Base-by-base conservation (phyloP, 331 rosid species). In the Quercus tomentella region DNA sequence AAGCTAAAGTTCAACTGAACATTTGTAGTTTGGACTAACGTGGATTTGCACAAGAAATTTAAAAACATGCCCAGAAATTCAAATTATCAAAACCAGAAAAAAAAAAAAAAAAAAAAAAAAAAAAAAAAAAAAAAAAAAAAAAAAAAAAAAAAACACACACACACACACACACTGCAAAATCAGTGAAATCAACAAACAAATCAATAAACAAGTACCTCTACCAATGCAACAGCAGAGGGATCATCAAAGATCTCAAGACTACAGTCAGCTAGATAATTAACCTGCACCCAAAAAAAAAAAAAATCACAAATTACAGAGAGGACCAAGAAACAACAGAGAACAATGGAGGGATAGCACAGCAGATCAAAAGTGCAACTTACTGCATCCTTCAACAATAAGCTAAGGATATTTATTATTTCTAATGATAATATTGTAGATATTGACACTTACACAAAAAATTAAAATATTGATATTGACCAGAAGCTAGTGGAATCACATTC, bases 211-310 rank as follows among this genome's bases (percentile, higher is more conserved):
- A 58, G 52, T 79, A 96, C 99, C 99, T 93, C 93, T 75, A 88
- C 20, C 73, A 91, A 76, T 67, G 97, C 97, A 83, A 78, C 76
- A 66, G 89, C 85, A 72, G 93, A 80, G 21, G 99, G 99, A 88
- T 96, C 99, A 30, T 96, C 97, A 55, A 90, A 89, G 63, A 93
- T 90, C 86, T 96, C 99, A 79, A 91, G 93, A 80, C 98, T 96
- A 74, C 96, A 96, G 84, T 94, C 98, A 61, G 87, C 92, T 67
- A 89, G 84, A 78, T 92, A 94, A 88, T 94, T 94, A 79, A 92
- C 82, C 97, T 94, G 90, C 85, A 79, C 68, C 66, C n/a, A n/a
- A n/a, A 81, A 82, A 69, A 62, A 35, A 5, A 5, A 77, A 75
- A 30, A 57, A 70, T 3, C 61, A 65, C 56, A 77, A 70, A 70